These are phyloP conservation scores for Brasilioporus rufonigricans DNA, from an alignment of 768 basidiomycete species.

Conservation along the genomic window DNA sequence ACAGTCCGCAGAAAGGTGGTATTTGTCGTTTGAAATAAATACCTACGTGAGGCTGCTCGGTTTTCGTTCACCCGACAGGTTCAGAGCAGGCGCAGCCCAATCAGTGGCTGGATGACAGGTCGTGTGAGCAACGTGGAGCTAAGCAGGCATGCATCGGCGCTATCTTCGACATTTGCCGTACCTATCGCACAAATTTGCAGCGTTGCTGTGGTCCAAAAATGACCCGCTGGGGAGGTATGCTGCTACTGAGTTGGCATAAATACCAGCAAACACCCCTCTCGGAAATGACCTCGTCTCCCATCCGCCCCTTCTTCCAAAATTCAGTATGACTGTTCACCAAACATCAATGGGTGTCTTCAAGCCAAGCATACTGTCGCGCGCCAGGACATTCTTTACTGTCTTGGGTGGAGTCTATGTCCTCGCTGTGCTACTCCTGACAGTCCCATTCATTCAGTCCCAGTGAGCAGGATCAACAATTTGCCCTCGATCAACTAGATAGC, in stretches of 20 bases:
- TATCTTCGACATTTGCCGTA: not conserved
- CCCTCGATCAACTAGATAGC: constrained; percentile 15
- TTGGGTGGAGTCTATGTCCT: constrained; percentile 53
- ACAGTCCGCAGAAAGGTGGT: not conserved
- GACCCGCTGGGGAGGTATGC: not conserved
- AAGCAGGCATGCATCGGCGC: not conserved
- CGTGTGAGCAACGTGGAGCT: constrained; percentile 16
- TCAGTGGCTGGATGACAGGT: not conserved
- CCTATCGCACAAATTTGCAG: not conserved
- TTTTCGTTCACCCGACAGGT: not conserved
- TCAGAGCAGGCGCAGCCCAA: not conserved
- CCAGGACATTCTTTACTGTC: constrained; percentile 35
- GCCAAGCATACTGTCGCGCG: constrained; percentile 22
- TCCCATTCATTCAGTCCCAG: constrained; percentile 72
- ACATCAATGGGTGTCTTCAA: constrained; percentile 4
- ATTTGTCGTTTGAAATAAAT: not conserved
- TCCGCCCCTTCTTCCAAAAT: not conserved
- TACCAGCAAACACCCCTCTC: constrained; percentile 14
- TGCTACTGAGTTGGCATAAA: constrained; percentile 3
- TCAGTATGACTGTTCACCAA: constrained; percentile 9
- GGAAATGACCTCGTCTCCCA: not conserved
- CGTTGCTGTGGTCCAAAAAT: constrained; percentile 2
- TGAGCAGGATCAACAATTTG: constrained; percentile 35
- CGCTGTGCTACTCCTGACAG: constrained; percentile 50
- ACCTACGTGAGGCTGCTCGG: not conserved